Percentiles rank a stretch among this genome's conserved stretches.
Conservation (phyloP, 805 yeast genomes). For the Martiniozyma abietophila region DNA sequence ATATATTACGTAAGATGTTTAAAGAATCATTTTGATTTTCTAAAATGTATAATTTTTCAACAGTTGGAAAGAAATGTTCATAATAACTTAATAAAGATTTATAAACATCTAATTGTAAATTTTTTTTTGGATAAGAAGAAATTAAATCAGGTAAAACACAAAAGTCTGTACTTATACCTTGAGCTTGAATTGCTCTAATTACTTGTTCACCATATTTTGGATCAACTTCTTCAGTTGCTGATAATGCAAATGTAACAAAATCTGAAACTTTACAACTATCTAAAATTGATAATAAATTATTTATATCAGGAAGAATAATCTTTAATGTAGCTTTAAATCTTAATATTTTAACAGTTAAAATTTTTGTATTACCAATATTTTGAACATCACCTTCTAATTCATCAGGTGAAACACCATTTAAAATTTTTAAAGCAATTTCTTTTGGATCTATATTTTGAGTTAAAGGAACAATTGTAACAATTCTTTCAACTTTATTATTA, state of each 20-base stretch:
- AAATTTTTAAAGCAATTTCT: constrained; percentile 43
- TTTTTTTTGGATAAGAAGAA: constrained; percentile 57
- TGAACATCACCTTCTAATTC: constrained; percentile 32
- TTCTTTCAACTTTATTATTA: constrained; percentile 66
- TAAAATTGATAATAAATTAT: constrained; percentile 56
- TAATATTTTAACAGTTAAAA: constrained; percentile 40
- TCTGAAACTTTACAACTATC: constrained; percentile 89
- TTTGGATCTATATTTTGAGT: constrained; percentile 57
- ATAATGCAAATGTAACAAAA: constrained; percentile 80
- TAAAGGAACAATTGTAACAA: constrained; percentile 72
- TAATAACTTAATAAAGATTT: constrained; percentile 58
- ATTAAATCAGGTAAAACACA: constrained; percentile 74
- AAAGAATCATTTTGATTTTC: constrained; percentile 61
- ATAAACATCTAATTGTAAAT: constrained; percentile 63
- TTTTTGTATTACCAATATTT: too few species aligned
- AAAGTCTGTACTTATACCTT: constrained; percentile 78
- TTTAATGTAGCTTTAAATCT: constrained; percentile 72
- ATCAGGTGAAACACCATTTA: constrained; percentile 29
- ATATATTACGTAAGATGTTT: constrained; percentile 62
- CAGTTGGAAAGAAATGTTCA: constrained; percentile 70
- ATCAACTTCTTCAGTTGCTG: constrained; percentile 80
- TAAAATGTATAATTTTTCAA: constrained; percentile 65
- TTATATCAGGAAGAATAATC: constrained; percentile 62
- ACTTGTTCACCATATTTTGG: constrained; percentile 77
- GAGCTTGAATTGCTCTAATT: constrained; percentile 78